Evolutionary conservation across 441 rosid genomes (phyloP), one percentile per base, ranked within the genome.

Genomic region (Capsella rubella): DNA sequence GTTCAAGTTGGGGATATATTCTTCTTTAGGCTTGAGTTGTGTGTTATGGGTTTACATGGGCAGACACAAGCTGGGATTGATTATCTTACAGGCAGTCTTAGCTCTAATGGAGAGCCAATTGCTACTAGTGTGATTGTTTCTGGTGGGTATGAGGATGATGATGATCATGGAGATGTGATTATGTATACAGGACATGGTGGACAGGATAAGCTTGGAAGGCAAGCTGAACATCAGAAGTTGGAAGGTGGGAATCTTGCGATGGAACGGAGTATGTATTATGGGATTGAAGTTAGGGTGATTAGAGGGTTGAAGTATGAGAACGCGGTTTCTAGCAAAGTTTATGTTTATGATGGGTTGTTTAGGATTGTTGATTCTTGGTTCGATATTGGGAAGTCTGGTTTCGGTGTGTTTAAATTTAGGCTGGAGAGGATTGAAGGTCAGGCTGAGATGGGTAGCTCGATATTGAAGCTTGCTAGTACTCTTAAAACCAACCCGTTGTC

Each of bases 1-100:
- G 85, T 95, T 31, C 76, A 84, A 65, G 68, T 95, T 37, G 98
- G 99, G 4, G 99, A 92, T 55, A 10, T 92, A 11, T 95, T 90
- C 89, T 83, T 95, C 49, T 90, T 88, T 50, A 59, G 97, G 49
- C 90, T 92, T 91, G 99, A 95, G 64, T 47, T 95, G 34, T 87
- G 93, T 32, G 92, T 92, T 35, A 78, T 95, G 8, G 99, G 98
- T 15, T 74, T 95, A 3, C 99, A 95, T 45, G 97, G 98, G 0
- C 99, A 92, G 58, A 58, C 84, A 5, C 99, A 95, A 74, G 98
- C 98, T 1, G 99, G 98, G 16, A 95, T 95, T 47, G 99, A 95
- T 70, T 89, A 83, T 74, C 72, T 92, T 46, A 79, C 93, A 0
- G 90, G 80, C 4, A 82, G 87, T 52, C 86, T 81, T 72, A 95